Evolutionary conservation across 1,139 yeast genomes (phyloP).

Genomic region (Lipomyces yarrowii): DNA sequence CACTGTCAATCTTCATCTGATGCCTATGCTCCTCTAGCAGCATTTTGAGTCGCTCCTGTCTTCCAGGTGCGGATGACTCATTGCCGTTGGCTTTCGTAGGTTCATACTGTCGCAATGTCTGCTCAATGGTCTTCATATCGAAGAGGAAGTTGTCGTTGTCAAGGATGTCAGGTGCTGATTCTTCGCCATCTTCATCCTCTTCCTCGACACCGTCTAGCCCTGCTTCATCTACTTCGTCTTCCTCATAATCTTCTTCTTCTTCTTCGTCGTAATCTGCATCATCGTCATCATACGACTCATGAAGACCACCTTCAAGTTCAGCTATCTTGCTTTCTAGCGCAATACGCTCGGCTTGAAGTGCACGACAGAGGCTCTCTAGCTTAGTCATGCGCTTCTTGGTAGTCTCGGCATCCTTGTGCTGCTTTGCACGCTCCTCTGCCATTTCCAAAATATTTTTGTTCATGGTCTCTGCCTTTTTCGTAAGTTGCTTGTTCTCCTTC

Average conservation of each 20-base stretch:
- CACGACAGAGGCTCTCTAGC: slow-evolving; percentile 32
- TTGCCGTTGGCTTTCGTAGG: slow-evolving; percentile 19
- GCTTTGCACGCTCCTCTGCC: slow-evolving; percentile 33
- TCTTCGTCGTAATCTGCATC: slow-evolving; percentile 27
- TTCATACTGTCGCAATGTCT: slow-evolving; percentile 12
- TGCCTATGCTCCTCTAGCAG: slow-evolving; percentile 19
- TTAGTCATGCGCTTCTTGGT: slow-evolving; percentile 27
- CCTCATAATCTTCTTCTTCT: slow-evolving; percentile 19
- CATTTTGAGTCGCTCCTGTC: slow-evolving; percentile 14
- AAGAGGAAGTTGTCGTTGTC: neutral
- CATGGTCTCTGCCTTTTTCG: slow-evolving; percentile 31
- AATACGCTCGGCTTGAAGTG: slow-evolving; percentile 31
- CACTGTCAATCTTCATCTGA: slow-evolving; percentile 19
- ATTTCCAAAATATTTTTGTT: slow-evolving; percentile 32
- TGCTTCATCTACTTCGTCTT: slow-evolving; percentile 18
- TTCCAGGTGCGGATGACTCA: slow-evolving; percentile 12
- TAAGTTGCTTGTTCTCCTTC: slow-evolving; percentile 31
- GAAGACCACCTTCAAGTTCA: slow-evolving; percentile 29
- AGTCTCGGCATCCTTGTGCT: slow-evolving; percentile 30
- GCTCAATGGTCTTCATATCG: slow-evolving; percentile 12
- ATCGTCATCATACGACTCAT: slow-evolving; percentile 26
- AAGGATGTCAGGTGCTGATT: neutral
- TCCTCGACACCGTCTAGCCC: slow-evolving; percentile 4
- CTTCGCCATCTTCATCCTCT: slow-evolving; percentile 9
- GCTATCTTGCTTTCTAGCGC: slow-evolving; percentile 23